Percentiles rank a stretch among this genome's conserved stretches.
Evolutionary conservation across 1,139 yeast genomes (phyloP).

Genomic region (Zhuliangozyma parablackwelliae): DNA sequence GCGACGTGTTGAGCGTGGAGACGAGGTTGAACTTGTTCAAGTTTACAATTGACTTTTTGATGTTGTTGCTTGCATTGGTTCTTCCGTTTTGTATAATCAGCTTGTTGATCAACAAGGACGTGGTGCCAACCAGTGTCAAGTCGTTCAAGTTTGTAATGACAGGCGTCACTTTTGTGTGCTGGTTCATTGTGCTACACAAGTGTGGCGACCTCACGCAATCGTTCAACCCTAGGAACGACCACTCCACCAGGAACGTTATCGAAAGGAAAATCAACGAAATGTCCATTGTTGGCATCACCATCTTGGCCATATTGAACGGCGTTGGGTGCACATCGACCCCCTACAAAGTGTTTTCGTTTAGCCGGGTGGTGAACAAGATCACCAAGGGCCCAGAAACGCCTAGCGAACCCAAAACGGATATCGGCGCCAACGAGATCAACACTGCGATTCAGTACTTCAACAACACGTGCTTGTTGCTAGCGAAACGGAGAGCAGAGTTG

Average conservation of each 20-base stretch:
- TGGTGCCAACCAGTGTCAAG: slow-evolving; percentile 16
- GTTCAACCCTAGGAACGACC: slow-evolving; percentile 17
- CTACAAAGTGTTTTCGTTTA: slow-evolving; percentile 16
- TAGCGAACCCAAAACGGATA: neutral
- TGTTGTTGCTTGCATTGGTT: slow-evolving; percentile 26
- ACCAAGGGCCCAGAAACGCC: neutral
- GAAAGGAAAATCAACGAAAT: slow-evolving; percentile 53
- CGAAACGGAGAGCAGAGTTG: slow-evolving; percentile 31
- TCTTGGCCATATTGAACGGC: slow-evolving; percentile 70
- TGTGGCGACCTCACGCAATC: slow-evolving; percentile 33
- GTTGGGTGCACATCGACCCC: slow-evolving; percentile 74
- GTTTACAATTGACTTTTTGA: slow-evolving; percentile 28
- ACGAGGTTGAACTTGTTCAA: slow-evolving; percentile 25
- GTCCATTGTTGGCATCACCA: slow-evolving; percentile 66
- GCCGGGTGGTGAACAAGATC: slow-evolving; percentile 5
- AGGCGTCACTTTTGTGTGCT: slow-evolving; percentile 16
- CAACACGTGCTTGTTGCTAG: slow-evolving; percentile 32
- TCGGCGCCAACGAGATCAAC: slow-evolving; percentile 23
- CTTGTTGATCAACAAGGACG: slow-evolving; percentile 24
- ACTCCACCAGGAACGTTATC: slow-evolving; percentile 11
- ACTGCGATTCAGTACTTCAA: slow-evolving; percentile 33
- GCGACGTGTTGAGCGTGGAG: slow-evolving; percentile 18
- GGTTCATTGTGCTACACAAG: slow-evolving; percentile 34
- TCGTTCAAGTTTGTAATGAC: slow-evolving; percentile 2
- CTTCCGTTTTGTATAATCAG: slow-evolving; percentile 33